A percentile compares a stretch with the other conserved stretches of the same genome.
These are phyloP conservation scores for Microcyclospora tardicrescens DNA, from an alignment of 2,329 filamentous ascomycete species.

Conservation along the genomic window DNA sequence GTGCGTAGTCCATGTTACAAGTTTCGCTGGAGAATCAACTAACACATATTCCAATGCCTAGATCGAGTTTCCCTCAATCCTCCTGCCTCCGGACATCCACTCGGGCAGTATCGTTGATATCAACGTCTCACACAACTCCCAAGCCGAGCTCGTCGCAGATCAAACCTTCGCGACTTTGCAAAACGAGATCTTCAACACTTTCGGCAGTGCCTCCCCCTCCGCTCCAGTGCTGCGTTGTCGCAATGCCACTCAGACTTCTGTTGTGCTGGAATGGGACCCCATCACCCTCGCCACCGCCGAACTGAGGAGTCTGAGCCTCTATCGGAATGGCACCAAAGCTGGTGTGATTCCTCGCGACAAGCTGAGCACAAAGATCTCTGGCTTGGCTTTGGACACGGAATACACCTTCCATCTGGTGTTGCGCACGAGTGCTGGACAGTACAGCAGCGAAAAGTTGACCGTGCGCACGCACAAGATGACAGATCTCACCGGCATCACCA, in stretches of 20 bases:
- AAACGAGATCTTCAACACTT: slow-evolving; percentile 71
- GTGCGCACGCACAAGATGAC: slow-evolving; percentile 98
- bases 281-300: slow-evolving; percentile 86
- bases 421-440: slow-evolving; percentile 80
- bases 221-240: slow-evolving; percentile 75
- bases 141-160: slow-evolving; percentile 62
- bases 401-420: slow-evolving; percentile 91
- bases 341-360: slow-evolving; percentile 87
- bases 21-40: background rate
- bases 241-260: slow-evolving; percentile 96
- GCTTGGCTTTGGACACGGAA: slow-evolving; percentile 89
- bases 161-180: slow-evolving; percentile 74
- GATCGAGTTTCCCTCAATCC: slow-evolving; percentile 98
- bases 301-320: slow-evolving; percentile 76
- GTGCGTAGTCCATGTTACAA: slow-evolving; percentile 42
- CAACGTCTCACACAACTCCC: slow-evolving; percentile 74
- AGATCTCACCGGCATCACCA: slow-evolving; percentile 85
- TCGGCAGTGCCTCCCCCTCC: slow-evolving; percentile 66
- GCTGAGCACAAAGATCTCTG: slow-evolving; percentile 92
- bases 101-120: slow-evolving; percentile 98
- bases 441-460: slow-evolving; percentile 65
- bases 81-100: slow-evolving; percentile 86
- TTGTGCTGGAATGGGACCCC: slow-evolving; percentile 96
- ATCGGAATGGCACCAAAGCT: slow-evolving; percentile 92
- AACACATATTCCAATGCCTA: slow-evolving; percentile 26